Conservation (phyloP, 169 alveolate species). For the Cryptosporidium bovis region DNA sequence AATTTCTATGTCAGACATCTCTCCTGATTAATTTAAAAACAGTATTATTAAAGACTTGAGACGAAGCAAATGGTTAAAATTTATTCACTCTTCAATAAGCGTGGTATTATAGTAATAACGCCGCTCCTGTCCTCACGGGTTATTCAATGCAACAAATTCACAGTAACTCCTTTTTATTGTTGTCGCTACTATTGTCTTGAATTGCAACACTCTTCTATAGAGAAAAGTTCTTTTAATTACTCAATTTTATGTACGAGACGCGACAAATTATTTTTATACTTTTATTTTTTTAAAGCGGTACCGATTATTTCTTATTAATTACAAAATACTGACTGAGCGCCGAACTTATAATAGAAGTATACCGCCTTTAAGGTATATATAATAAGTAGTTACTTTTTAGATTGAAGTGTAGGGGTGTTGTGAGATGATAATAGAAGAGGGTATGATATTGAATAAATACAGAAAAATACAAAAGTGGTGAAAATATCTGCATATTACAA, state of each 20-base stretch:
- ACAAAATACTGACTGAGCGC: no score
- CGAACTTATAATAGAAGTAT: no score
- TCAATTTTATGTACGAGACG: slow-evolving; percentile 51
- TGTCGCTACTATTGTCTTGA: no score
- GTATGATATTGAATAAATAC: no score
- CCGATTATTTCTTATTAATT: no score
- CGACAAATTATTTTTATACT: slow-evolving; percentile 25
- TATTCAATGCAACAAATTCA: not conserved
- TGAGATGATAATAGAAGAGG: no score
- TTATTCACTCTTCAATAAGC: not conserved
- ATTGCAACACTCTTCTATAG: no score
- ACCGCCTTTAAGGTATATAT: no score
- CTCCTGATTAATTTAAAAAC: not conserved
- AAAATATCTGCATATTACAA: not conserved
- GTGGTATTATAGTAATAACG: not conserved
- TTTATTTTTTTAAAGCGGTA: not conserved
- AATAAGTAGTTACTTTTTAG: no score
- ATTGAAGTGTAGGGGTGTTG: no score
- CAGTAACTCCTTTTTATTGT: no score
- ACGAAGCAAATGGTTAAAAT: not conserved
- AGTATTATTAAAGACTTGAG: not conserved
- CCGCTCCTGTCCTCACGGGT: slow-evolving; percentile 77
- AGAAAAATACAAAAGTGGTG: no score
- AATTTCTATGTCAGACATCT: slow-evolving; percentile 68
- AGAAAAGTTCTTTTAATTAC: not conserved